Evolutionary conservation across 164 flowering plant species (phyloP).

Genomic region (Vitis riparia): DNA sequence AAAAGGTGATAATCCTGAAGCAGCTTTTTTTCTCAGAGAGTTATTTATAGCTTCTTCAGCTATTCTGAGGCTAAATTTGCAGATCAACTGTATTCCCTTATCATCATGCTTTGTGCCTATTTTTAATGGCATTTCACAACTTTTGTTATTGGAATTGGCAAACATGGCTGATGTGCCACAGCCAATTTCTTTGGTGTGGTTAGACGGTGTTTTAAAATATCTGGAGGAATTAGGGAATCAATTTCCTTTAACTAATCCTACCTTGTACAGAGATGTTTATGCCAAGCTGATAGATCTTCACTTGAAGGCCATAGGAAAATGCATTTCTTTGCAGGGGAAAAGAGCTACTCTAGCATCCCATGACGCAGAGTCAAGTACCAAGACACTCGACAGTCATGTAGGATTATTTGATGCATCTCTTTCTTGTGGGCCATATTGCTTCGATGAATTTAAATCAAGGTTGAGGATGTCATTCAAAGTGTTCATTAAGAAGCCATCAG

Average conservation of each 20-base stretch:
- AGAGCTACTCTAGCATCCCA: constrained; percentile 66
- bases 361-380: constrained; percentile 61
- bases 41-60: constrained; percentile 68
- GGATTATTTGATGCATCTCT: constrained; percentile 20
- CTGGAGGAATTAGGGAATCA: constrained; percentile 70
- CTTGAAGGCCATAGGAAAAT: constrained; percentile 68
- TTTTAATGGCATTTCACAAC: constrained; percentile 44
- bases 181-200: constrained; percentile 56
- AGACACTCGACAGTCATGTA: constrained; percentile 34
- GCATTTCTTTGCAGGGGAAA: constrained; percentile 77
- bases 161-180: constrained; percentile 39
- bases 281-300: constrained; percentile 60
- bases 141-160: constrained; percentile 55
- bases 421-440: constrained; percentile 22
- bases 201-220: constrained; percentile 76
- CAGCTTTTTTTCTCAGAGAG: constrained; percentile 56
- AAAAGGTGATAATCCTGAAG: constrained; percentile 58
- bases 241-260: constrained; percentile 44
- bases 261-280: constrained; percentile 48
- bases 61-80: constrained; percentile 52
- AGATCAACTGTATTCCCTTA: constrained; percentile 18
- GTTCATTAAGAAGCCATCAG: constrained; percentile 51
- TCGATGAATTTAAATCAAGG: constrained; percentile 64
- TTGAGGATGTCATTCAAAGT: constrained; percentile 70
- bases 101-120: constrained; percentile 33